Evolutionary conservation across 2,329 filamentous ascomycete genomes (phyloP).

Genomic region (Calonectria hongkongensis): DNA sequence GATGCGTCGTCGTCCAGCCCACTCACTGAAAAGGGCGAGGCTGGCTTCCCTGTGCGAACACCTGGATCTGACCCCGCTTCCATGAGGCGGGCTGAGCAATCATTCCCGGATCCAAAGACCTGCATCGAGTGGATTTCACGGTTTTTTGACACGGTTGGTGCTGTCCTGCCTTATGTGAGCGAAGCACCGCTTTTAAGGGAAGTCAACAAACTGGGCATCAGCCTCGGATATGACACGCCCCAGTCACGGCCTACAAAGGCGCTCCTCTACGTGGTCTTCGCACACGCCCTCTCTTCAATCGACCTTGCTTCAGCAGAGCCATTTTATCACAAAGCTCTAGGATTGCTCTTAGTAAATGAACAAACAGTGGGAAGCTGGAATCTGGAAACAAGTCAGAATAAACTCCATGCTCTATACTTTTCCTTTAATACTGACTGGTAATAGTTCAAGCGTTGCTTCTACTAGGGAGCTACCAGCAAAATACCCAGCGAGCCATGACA

Average conservation of each 20-base stretch:
- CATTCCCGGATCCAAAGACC: slow-evolving; percentile 43
- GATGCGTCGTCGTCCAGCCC: slow-evolving; percentile 32
- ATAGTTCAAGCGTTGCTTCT: slow-evolving; percentile 58
- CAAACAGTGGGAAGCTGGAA: slow-evolving; percentile 49
- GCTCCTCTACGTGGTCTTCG: slow-evolving; percentile 55
- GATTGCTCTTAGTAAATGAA: slow-evolving; percentile 51
- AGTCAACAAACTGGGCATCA: slow-evolving; percentile 43
- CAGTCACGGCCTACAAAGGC: slow-evolving; percentile 43
- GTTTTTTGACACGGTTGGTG: slow-evolving; percentile 57
- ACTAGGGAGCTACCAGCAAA: slow-evolving; percentile 58
- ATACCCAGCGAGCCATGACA: slow-evolving; percentile 58
- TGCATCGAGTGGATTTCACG: slow-evolving; percentile 49
- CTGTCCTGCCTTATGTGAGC: slow-evolving; percentile 52
- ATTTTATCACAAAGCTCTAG: slow-evolving; percentile 54
- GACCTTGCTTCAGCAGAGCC: slow-evolving; percentile 49
- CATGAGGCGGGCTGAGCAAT: slow-evolving; percentile 19
- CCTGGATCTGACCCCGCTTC: background rate
- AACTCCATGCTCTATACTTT: background rate
- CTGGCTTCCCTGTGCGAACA: background rate
- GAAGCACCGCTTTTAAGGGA: slow-evolving; percentile 48
- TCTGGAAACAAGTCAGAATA: slow-evolving; percentile 44
- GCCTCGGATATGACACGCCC: slow-evolving; percentile 36
- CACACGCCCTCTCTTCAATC: slow-evolving; percentile 51
- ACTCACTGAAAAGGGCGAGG: slow-evolving; percentile 22
- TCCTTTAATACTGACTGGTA: background rate